Evolutionary conservation across 768 basidiomycete genomes (phyloP).

Genomic region (Xerocomus spinulosus): DNA sequence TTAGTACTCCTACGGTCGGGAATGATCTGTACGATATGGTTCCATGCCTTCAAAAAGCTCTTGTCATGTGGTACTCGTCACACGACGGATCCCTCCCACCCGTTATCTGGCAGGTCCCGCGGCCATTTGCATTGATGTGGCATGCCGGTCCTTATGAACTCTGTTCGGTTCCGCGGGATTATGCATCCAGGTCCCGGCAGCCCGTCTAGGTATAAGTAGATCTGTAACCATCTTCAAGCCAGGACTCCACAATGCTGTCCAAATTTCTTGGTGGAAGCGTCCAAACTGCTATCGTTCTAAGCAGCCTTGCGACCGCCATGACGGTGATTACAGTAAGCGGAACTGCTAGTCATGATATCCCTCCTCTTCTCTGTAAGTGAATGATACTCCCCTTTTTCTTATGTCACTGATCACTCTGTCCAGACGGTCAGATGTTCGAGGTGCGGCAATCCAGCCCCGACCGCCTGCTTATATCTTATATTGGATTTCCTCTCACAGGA

Average conservation of each 20-base stretch:
- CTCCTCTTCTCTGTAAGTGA: slow-evolving; percentile 46
- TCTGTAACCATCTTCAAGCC: too few relatives aligned
- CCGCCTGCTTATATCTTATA: not conserved
- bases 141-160: too few relatives aligned
- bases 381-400: not conserved
- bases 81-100: too few relatives aligned
- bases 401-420: not conserved
- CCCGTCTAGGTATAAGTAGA: too few relatives aligned
- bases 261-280: slow-evolving; percentile 1
- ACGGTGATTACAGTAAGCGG: slow-evolving; percentile 40
- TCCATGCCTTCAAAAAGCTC: too few relatives aligned
- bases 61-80: too few relatives aligned
- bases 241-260: slow-evolving; percentile 8
- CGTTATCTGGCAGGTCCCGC: too few relatives aligned
- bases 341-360: slow-evolving; percentile 48
- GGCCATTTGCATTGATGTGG: too few relatives aligned
- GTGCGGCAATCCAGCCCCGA: slow-evolving; percentile 24
- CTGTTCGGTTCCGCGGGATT: too few relatives aligned
- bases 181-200: too few relatives aligned
- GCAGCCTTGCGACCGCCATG: slow-evolving; percentile 1
- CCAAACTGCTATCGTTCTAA: not conserved
- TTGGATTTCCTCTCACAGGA: slow-evolving; percentile 37
- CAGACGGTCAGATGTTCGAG: slow-evolving; percentile 61
- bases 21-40: too few relatives aligned
- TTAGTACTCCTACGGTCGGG: too few relatives aligned